These are phyloP conservation scores for Earliella scabrosa DNA, from an alignment of 1,284 basidiomycete species.

Conservation along the genomic window DNA sequence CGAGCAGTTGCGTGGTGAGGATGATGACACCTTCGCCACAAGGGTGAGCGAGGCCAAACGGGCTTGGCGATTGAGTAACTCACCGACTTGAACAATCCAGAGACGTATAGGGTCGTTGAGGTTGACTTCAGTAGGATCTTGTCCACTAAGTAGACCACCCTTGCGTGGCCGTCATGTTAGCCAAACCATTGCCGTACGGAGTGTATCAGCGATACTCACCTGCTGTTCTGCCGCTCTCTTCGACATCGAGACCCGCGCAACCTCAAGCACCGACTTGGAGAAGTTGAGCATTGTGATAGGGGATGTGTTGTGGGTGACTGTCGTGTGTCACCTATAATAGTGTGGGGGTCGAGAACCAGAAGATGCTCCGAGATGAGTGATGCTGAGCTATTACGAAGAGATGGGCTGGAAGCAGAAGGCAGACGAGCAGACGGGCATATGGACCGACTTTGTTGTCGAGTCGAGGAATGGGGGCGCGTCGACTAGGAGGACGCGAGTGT, in stretches of 20 bases:
- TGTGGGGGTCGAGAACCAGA: background rate
- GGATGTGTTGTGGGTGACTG: background rate
- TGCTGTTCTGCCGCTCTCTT: conserved; percentile 33
- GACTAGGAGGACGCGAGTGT: too few relatives aligned
- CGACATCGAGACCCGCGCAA: conserved; percentile 25
- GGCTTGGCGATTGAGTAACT: conserved; percentile 30
- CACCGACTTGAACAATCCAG: conserved; percentile 90
- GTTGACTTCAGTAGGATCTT: conserved; percentile 73
- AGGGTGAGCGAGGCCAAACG: too few relatives aligned
- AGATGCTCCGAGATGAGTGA: background rate
- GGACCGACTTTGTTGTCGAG: too few relatives aligned
- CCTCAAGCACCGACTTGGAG: conserved; percentile 26
- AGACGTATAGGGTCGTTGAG: conserved; percentile 76
- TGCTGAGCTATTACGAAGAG: too few relatives aligned
- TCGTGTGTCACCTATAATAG: background rate
- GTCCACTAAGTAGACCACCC: conserved; percentile 75
- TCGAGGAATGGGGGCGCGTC: too few relatives aligned
- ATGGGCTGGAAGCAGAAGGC: too few relatives aligned
- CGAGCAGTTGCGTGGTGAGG: conserved; percentile 77
- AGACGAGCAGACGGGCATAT: too few relatives aligned
- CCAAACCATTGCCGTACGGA: background rate
- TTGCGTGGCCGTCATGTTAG: conserved; percentile 30
- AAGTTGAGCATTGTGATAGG: conserved; percentile 31
- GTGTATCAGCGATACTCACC: conserved; percentile 21
- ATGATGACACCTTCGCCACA: conserved; percentile 72